Evolutionary conservation across 2,329 filamentous ascomycete species (phyloP), one percentile per base, ranked within the genome.

Genomic region (Sarocladium oryzae): DNA sequence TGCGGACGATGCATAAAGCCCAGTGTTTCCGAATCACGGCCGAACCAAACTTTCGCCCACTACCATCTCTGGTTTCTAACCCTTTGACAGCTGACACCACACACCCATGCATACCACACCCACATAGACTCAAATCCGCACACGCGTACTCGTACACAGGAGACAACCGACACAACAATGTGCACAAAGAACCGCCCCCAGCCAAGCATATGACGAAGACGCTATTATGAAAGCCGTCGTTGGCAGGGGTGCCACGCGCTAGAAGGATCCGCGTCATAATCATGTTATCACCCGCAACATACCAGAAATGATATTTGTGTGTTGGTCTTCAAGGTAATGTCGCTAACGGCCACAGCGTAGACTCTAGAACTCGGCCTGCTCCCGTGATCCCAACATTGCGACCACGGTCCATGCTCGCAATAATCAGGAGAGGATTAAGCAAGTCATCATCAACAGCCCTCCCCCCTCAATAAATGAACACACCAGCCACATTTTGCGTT

Each of bases 21-120:
- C 43, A 48, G 43, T 48, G 43, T 48, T 48, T 48, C 43, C 43
- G 28, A 48, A 30, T 48, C 43, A 28, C 26, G 15, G 40, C 40
- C 40, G 40, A 43, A 43, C 40, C 40, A 43, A 43, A 26, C 21
- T 43, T 43, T 43, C n/a, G 40, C 40, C 40, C 23, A 8, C 23
- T 16, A 7, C 15, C 10, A 18, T 13, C 33, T 7, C 7, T 36
- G 33, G 33, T 18, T 20, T 23, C 4, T 8, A 4, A n/a, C 10
- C 23, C 23, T 8, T 28, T 43, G 40, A 43, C 40, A 43, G 40
- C 40, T 43, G 40, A 26, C 40, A 40, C 40, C 21, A 26, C 40
- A 23, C 37, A 16, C 21, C 13, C n/a, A 40, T 6, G 15, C n/a
- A 40, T 7, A 40, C 16, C n/a, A 40, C 37, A 10, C 9, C 6